A percentile compares a stretch with the other conserved stretches of the same genome.
These are phyloP conservation scores for Patellifolia procumbens DNA, from an alignment of 179 eudicot species.

Conservation along the genomic window DNA sequence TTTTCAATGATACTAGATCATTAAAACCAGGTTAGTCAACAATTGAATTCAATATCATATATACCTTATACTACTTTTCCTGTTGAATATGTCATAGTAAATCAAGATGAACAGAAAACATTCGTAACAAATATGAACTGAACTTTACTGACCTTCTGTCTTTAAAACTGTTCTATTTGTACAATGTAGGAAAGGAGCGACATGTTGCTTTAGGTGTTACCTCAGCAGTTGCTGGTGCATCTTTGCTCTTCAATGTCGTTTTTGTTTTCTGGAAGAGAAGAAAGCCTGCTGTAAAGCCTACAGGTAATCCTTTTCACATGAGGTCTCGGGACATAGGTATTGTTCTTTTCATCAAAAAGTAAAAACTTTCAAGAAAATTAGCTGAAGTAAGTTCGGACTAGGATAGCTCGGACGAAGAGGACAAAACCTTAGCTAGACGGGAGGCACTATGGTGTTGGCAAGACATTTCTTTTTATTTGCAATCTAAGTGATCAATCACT, in stretches of 20 bases:
- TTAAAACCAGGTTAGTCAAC: background rate
- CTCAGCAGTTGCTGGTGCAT: background rate
- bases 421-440: too few relatives aligned
- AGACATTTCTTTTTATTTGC: too few relatives aligned
- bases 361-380: background rate
- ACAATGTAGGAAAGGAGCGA: background rate
- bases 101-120: too few relatives aligned
- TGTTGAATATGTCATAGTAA: too few relatives aligned
- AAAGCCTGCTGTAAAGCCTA: background rate
- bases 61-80: background rate
- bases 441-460: too few relatives aligned
- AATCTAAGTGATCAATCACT: too few relatives aligned
- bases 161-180: too few relatives aligned
- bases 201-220: background rate
- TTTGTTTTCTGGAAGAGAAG: background rate
- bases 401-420: too few relatives aligned
- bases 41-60: background rate
- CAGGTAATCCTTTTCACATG: background rate
- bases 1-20: background rate
- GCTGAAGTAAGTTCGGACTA: too few relatives aligned
- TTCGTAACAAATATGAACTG: too few relatives aligned
- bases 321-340: background rate
- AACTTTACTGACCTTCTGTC: too few relatives aligned
- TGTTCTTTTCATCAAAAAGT: too few relatives aligned
- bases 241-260: background rate